A percentile compares a stretch with the other conserved stretches of the same genome.
Conservation (phyloP, 1,284 basidiomycete genomes). For the Pyrrhoderma noxium region DNA sequence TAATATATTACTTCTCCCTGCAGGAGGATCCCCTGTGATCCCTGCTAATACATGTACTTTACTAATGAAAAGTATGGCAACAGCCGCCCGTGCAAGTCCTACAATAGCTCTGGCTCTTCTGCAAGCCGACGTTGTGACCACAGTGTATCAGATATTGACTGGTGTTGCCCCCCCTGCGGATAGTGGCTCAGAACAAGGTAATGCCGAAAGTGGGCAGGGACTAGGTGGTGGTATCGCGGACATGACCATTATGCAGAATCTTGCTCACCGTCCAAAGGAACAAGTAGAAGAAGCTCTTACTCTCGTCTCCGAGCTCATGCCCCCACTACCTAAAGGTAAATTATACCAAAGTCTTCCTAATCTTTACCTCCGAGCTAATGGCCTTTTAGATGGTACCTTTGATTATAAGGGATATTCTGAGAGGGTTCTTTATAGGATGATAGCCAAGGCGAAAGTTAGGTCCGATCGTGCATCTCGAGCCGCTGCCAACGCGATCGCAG, state of each 20-base stretch:
- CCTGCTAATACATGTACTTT: constrained; percentile 83
- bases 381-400: constrained; percentile 76
- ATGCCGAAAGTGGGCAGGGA: constrained; percentile 57
- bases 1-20: constrained; percentile 78
- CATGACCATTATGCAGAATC: constrained; percentile 96
- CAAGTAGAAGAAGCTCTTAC: constrained; percentile 90
- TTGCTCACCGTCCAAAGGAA: constrained; percentile 94
- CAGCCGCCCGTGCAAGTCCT: constrained; percentile 78
- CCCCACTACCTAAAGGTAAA: constrained; percentile 82
- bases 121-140: constrained; percentile 86
- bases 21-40: constrained; percentile 79
- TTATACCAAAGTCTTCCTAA: constrained; percentile 8
- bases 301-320: constrained; percentile 83
- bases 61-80: constrained; percentile 80
- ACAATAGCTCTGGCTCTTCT: constrained; percentile 80
- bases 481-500: constrained; percentile 31
- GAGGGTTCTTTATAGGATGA: constrained; percentile 66
- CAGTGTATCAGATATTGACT: constrained; percentile 87
- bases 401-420: constrained; percentile 87
- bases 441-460: constrained; percentile 65
- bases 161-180: constrained; percentile 74
- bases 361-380: constrained; percentile 17
- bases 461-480: constrained; percentile 66
- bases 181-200: constrained; percentile 56
- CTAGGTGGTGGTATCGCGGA: constrained; percentile 82